A percentile compares a stretch with the other conserved stretches of the same genome.
Evolutionary conservation across 805 yeast species (phyloP).

Genomic region (Ogataea methanolica): DNA sequence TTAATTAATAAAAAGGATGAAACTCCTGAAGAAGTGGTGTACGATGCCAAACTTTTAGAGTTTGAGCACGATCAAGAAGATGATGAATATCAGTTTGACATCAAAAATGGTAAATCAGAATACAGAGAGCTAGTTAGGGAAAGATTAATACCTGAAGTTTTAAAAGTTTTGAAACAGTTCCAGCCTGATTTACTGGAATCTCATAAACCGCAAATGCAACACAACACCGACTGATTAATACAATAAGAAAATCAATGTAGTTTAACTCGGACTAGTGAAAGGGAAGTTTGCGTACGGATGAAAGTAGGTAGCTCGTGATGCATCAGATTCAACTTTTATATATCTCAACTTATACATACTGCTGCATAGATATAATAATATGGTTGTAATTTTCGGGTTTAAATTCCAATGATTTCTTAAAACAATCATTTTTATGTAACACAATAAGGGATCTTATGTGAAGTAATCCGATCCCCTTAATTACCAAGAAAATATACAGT

Average conservation of each 20-base stretch:
- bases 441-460: no score
- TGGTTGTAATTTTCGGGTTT: not conserved
- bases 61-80: slow-evolving; percentile 75
- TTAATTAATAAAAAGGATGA: slow-evolving; percentile 33
- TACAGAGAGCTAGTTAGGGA: slow-evolving; percentile 35
- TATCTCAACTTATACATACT: not conserved
- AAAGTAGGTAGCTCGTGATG: no score
- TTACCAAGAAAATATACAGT: not conserved
- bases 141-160: slow-evolving; percentile 48
- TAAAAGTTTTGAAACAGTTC: slow-evolving; percentile 46
- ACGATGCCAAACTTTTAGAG: slow-evolving; percentile 53
- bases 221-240: slow-evolving; percentile 31
- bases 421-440: no score
- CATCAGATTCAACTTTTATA: no score
- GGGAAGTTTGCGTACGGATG: no score
- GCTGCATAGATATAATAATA: not conserved
- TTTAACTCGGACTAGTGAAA: slow-evolving; percentile 5
- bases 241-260: slow-evolving; percentile 4
- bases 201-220: slow-evolving; percentile 63
- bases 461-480: no score
- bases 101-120: slow-evolving; percentile 37
- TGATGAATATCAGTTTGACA: slow-evolving; percentile 53
- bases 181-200: slow-evolving; percentile 58
- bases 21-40: slow-evolving; percentile 31
- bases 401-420: not conserved